Conservation (phyloP, 2,329 filamentous ascomycete species). For the Chrysoporthe cubensis region DNA sequence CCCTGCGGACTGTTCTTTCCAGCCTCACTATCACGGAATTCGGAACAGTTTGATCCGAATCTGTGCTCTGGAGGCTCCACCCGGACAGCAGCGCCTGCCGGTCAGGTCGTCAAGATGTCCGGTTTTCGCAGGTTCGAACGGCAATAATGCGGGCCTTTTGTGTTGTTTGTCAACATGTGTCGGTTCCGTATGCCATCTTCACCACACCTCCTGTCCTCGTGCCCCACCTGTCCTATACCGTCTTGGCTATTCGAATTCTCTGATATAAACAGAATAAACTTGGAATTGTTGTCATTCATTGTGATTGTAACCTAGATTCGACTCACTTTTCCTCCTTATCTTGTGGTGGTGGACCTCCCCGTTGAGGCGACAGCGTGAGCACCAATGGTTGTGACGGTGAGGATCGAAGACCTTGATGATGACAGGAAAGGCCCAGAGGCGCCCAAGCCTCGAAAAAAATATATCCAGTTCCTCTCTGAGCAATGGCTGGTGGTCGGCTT, state of each 20-base stretch:
- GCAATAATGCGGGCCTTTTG: constrained; percentile 23
- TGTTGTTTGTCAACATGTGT: not conserved
- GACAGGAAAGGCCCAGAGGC: not conserved
- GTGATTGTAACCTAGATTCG: not conserved
- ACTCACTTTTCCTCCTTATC: not conserved
- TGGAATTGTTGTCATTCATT: not conserved
- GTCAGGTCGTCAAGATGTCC: constrained; percentile 9
- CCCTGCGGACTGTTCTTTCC: constrained; percentile 1
- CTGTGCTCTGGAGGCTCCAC: not conserved
- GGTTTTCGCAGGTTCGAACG: constrained; percentile 19
- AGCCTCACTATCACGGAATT: not conserved
- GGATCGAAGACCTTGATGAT: not conserved
- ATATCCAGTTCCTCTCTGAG: constrained; percentile 46
- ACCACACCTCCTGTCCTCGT: not conserved
- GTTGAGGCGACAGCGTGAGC: constrained; percentile 2
- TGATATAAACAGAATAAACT: not conserved
- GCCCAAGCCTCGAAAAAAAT: constrained; percentile 12
- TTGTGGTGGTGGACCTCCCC: not conserved
- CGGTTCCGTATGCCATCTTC: not conserved
- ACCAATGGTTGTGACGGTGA: constrained; percentile 25
- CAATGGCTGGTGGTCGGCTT: constrained; percentile 71
- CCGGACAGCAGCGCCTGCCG: constrained; percentile 17
- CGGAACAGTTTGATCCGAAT: constrained; percentile 2
- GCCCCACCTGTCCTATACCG: not conserved
- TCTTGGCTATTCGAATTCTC: not conserved